Percentiles rank a stretch among this genome's conserved stretches.
phyloP scores from a whole-genome alignment of 257 asterid genomes.

The Ajuga chamaepitys region DNA sequence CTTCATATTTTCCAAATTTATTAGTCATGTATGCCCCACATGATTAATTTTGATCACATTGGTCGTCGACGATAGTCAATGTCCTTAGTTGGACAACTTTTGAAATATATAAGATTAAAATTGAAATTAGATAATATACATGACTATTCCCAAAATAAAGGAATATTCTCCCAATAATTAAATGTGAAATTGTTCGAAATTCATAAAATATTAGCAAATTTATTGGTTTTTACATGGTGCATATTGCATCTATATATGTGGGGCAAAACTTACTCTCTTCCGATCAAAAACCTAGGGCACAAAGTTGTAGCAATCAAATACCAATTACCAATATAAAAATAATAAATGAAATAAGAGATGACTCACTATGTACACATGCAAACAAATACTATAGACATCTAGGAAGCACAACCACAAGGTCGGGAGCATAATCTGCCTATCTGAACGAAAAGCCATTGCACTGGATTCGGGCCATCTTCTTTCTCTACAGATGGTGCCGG shows the following conservation, averaged over 20 bases:
- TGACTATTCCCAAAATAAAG: too few relatives aligned
- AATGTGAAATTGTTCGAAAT: too few relatives aligned
- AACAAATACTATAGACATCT: not conserved
- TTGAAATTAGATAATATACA: too few relatives aligned
- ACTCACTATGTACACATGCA: slow-evolving; percentile 25
- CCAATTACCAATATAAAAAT: slow-evolving; percentile 17
- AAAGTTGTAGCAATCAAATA: slow-evolving; percentile 2
- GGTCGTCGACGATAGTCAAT: too few relatives aligned
- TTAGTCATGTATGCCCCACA: too few relatives aligned
- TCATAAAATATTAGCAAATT: not conserved
- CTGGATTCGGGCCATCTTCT: slow-evolving; percentile 40
- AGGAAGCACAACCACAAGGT: slow-evolving; percentile 63
- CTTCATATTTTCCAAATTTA: too few relatives aligned
- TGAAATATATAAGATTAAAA: too few relatives aligned
- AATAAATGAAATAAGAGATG: slow-evolving; percentile 18
- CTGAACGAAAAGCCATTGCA: slow-evolving; percentile 80
- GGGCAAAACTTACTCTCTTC: not conserved
- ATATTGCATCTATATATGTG: not conserved
- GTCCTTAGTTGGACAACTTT: too few relatives aligned
- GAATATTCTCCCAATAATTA: too few relatives aligned
- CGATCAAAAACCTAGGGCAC: slow-evolving; percentile 4
- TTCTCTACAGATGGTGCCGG: slow-evolving; percentile 35
- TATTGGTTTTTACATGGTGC: not conserved
- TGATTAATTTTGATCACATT: too few relatives aligned
- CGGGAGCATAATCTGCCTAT: slow-evolving; percentile 63